phyloP scores from a whole-genome alignment of 2,329 filamentous ascomycete species.

The Hymenoscyphus albidus region DNA sequence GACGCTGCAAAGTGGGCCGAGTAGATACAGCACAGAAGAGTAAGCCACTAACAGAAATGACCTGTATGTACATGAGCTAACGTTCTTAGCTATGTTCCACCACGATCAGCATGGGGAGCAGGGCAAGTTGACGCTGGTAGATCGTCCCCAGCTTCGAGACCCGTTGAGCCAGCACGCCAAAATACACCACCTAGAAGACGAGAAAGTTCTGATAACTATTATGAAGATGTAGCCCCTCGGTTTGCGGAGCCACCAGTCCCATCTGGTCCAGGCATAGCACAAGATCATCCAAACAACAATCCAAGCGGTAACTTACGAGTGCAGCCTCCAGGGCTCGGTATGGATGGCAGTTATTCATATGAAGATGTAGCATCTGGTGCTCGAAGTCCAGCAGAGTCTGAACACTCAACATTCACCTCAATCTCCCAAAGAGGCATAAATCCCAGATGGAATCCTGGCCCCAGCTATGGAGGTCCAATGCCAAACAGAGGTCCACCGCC shows the following conservation, averaged over 20 bases:
- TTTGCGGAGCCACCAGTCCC: conserved; percentile 55
- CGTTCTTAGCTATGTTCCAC: conserved; percentile 45
- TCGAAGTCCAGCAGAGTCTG: conserved; percentile 72
- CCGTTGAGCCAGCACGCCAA: conserved; percentile 37
- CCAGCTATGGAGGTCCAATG: conserved; percentile 36
- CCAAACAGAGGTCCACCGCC: conserved; percentile 24
- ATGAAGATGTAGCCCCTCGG: conserved; percentile 88
- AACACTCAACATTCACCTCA: conserved; percentile 82
- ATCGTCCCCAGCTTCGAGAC: conserved; percentile 38
- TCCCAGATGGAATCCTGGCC: conserved; percentile 66
- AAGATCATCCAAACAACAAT: conserved; percentile 23
- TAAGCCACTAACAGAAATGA: conserved; percentile 45
- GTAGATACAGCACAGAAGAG: conserved; percentile 70
- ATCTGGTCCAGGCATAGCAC: conserved; percentile 33
- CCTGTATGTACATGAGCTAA: conserved; percentile 21
- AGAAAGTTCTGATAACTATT: conserved; percentile 55
- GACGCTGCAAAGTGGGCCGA: conserved; percentile 60
- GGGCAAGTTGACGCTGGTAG: conserved; percentile 40
- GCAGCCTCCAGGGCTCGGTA: conserved; percentile 15
- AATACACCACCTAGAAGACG: conserved; percentile 34
- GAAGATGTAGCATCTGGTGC: conserved; percentile 60
- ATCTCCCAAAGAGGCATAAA: conserved; percentile 86
- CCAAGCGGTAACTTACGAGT: conserved; percentile 25
- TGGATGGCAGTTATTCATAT: conserved; percentile 45
- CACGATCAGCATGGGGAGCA: conserved; percentile 54